Evolutionary conservation across 2,329 filamentous ascomycete genomes (phyloP), one percentile per base, ranked within the genome.

Genomic region (Chaetomiaceae sp.): DNA sequence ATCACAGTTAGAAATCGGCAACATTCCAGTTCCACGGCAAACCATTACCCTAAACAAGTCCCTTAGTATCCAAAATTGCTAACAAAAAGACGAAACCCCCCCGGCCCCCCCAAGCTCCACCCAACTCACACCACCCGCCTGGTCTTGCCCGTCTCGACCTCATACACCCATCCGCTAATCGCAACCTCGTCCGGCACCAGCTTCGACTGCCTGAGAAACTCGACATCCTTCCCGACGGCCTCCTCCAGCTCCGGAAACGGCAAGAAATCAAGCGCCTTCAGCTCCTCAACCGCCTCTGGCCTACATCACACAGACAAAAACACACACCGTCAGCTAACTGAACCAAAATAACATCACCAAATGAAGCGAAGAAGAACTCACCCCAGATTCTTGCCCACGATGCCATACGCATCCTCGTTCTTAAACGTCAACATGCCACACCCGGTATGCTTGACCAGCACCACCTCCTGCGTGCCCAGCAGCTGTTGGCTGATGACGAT

Each of bases 401-500:
- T 61, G 1, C 60, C 68, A 34, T 74, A 72, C 7, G 81, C 76
- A 41, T 79, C 76, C 23, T 74, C 71, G 57, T 87, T 82, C 25
- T 73, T 75, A 60, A 88, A 86, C 0, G 79, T 86, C 50, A 87
- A 68, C 85, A 88, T 88, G n/a, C 86, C 86, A 62, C 85, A 89
- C 7, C 79, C 82, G 1, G 83, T 87, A 56, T 89, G 85, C 70
- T 89, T 88, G 60, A 91, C 73, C 20, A 91, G 65, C 16, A 91
- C 66, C 44, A 93, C 83, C 66, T 92, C 87, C 1, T 77, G 74
- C 0, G 88, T 93, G 8, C 84, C 86, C 0, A 93, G 77, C 7
- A 92, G 73, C 65, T 92, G 87, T 68, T 93, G 76, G 0, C 86
- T 90, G 62, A 93, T 89, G 54, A 92, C 67, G 50, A 93, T 77